Evolutionary conservation across 164 flowering plant genomes (phyloP).

Genomic region (Vitis rotundifolia): DNA sequence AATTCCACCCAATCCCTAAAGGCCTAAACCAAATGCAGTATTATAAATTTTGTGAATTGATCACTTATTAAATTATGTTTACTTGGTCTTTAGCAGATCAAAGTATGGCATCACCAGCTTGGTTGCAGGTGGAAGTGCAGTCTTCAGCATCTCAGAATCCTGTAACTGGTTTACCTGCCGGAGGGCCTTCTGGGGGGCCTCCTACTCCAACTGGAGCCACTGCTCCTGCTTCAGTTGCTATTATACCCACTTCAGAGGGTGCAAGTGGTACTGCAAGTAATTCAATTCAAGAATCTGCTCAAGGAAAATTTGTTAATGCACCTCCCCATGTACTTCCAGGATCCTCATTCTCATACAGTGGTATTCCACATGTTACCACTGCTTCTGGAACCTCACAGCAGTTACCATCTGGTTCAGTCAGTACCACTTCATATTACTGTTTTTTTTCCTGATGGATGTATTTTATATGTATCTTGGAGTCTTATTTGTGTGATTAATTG

Average conservation of each 20-base stretch:
- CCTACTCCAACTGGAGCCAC: constrained; percentile 19
- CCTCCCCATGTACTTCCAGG: constrained; percentile 26
- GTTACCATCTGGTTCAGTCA: constrained; percentile 29
- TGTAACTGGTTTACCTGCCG: constrained; percentile 11
- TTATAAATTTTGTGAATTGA: background rate
- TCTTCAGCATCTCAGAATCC: constrained; percentile 24
- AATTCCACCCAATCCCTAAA: background rate
- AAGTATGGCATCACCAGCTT: constrained; percentile 23
- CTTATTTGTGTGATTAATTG: background rate
- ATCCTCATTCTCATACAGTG: constrained; percentile 33
- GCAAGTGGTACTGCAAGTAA: constrained; percentile 23
- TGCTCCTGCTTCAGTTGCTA: constrained; percentile 18
- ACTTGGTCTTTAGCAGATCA: constrained; percentile 13
- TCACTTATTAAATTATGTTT: background rate
- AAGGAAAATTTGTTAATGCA: constrained; percentile 19
- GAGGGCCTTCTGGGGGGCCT: constrained; percentile 9
- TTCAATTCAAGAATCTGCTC: constrained; percentile 21
- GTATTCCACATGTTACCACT: constrained; percentile 15
- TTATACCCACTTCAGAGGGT: constrained; percentile 13
- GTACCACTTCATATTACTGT: constrained; percentile 6
- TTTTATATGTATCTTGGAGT: background rate
- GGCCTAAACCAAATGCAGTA: background rate
- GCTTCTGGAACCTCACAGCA: constrained; percentile 28
- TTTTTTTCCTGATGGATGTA: background rate
- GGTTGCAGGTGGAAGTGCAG: constrained; percentile 22